phyloP scores from a whole-genome alignment of 2,329 filamentous ascomycete genomes.

The Juglanconis sp. region DNA sequence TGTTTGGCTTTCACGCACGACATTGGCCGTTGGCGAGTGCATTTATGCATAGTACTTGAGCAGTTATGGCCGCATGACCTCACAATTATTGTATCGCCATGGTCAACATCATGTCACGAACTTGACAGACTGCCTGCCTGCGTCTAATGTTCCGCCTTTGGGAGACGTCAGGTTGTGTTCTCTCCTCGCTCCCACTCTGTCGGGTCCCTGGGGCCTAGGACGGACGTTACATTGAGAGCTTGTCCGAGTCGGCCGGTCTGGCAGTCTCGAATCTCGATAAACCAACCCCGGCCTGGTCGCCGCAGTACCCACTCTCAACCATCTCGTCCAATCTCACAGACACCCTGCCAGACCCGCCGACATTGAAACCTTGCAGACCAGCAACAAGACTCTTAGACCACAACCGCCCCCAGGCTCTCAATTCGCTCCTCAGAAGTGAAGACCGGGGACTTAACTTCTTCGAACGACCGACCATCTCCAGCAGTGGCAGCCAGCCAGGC shows the following conservation, averaged over 20 bases:
- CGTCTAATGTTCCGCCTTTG: neutral
- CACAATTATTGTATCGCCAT: neutral
- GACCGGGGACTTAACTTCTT: neutral
- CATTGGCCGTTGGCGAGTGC: neutral
- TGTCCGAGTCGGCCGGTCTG: too few relatives aligned
- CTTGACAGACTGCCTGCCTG: neutral
- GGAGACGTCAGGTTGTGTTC: neutral
- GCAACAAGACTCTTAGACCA: too few relatives aligned
- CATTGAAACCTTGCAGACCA: too few relatives aligned
- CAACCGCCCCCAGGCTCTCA: too few relatives aligned
- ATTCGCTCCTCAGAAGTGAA: neutral
- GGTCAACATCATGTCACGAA: neutral
- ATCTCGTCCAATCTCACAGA: neutral
- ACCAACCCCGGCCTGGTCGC: neutral
- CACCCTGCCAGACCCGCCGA: too few relatives aligned
- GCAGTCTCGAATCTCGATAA: neutral
- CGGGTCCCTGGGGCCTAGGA: neutral
- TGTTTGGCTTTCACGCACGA: neutral
- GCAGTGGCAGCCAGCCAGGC: neutral
- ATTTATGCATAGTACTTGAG: neutral
- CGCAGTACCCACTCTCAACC: neutral
- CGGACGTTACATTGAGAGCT: neutral
- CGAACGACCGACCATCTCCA: neutral
- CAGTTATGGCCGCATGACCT: neutral
- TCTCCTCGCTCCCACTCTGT: neutral